phyloP scores from a whole-genome alignment of 768 basidiomycete genomes.

The Sutorius australiensis region DNA sequence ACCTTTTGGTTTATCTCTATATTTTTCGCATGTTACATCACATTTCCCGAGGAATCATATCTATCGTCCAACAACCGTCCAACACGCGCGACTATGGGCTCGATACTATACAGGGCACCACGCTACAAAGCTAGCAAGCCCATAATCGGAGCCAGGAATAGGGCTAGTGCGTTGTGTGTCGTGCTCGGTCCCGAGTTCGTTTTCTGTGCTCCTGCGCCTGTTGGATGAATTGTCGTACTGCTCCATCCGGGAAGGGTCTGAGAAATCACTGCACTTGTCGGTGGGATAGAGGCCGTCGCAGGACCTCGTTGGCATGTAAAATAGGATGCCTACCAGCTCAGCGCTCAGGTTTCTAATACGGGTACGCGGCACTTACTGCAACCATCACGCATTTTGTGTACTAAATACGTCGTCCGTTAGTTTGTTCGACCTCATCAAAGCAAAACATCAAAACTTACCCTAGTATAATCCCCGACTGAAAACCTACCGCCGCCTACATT shows the following conservation, averaged over 20 bases:
- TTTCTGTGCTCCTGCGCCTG: conserved; percentile 16
- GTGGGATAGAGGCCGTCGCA: conserved; percentile 45
- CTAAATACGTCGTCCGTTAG: conserved; percentile 27
- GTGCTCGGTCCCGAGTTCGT: conserved; percentile 19
- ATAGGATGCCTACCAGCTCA: conserved; percentile 53
- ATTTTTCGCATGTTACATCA: conserved; percentile 10
- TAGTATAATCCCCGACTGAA: conserved; percentile 55
- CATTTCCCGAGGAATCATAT: conserved; percentile 19
- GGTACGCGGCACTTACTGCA: conserved; percentile 42
- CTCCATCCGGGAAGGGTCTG: conserved; percentile 47
- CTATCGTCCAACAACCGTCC: conserved; percentile 4
- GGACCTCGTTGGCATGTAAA: conserved; percentile 70
- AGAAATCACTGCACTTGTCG: conserved; percentile 64
- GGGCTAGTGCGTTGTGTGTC: conserved; percentile 19
- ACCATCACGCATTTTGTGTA: conserved; percentile 50
- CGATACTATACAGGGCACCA: not conserved
- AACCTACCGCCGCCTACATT: conserved; percentile 52
- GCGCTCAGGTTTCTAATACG: not conserved
- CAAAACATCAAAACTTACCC: conserved; percentile 32
- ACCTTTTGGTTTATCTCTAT: conserved; percentile 14
- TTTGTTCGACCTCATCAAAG: not conserved
- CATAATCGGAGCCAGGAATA: conserved; percentile 28
- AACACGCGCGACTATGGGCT: not conserved
- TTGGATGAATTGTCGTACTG: conserved; percentile 4
- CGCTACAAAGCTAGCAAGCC: conserved; percentile 25